Evolutionary conservation across 768 basidiomycete genomes (phyloP), one percentile per base, ranked within the genome.

Genomic region (Trametes sanguinea): DNA sequence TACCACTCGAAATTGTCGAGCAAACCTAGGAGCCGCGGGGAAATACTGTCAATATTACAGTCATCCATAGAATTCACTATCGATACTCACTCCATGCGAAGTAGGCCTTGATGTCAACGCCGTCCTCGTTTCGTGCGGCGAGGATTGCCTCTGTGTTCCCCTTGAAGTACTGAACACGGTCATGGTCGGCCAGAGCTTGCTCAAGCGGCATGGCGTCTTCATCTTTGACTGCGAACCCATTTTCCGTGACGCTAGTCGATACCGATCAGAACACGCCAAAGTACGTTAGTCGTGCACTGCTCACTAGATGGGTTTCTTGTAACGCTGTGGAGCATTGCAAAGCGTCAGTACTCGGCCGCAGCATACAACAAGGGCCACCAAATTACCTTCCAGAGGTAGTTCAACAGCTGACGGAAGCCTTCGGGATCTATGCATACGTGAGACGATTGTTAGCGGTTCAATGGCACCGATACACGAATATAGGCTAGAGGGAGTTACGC

Each of bases 1-100:
- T 52, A 73, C 85, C 88, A 88, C 73, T 89, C 87, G 63, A 89
- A 87, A 73, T 88, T 88, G 68, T 88, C 87, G 46, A 89, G 70
- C 68, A 89, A 78, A 76, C 85, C 84, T 85, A 42, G 6, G 6
- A 37, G 35, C 35, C 6, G 35, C 35, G 35, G 54, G 32, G 17
- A 33, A 45, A 10, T 33, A 57, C 33, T 8, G 54, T 30, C n/a
- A 48, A 60, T 29, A n/a, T 22, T 50, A n/a, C 42, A 43, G 52
- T 35, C 27, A 3, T 47, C 22, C 14, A 29, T 13, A 27, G 6
- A 27, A 54, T 59, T 44, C 40, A 35, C 1, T n/a, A 42, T 47
- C 32, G 50, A 54, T 14, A 75, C 84, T 48, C 62, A 85, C 85
- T 87, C 86, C 87, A 88, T 1, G 85, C 82, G 76, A 88, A 87